These are phyloP conservation scores for Calonectria henricotiae DNA, from an alignment of 2,329 filamentous ascomycete species.

Conservation along the genomic window DNA sequence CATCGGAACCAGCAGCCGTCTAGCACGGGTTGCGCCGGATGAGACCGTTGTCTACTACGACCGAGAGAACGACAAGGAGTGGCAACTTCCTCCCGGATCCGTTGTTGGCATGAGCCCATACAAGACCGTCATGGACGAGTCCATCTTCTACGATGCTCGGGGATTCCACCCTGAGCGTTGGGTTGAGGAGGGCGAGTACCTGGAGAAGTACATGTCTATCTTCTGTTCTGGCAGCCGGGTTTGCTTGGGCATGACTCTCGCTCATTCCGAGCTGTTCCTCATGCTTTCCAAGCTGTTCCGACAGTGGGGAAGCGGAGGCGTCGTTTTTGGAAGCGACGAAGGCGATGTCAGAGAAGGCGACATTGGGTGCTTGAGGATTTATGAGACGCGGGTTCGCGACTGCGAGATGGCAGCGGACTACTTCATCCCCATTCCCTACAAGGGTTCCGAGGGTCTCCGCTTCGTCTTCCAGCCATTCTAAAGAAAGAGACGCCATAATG, in stretches of 20 bases:
- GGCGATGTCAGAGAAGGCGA: conserved; percentile 57
- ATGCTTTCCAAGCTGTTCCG: conserved; percentile 59
- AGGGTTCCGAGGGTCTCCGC: conserved; percentile 57
- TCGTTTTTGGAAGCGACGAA: conserved; percentile 52
- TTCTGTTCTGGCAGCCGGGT: conserved; percentile 58
- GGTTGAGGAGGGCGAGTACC: conserved; percentile 55
- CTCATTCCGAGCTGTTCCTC: conserved; percentile 60
- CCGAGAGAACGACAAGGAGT: conserved; percentile 48
- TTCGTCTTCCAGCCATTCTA: conserved; percentile 55
- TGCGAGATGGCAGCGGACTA: conserved; percentile 59
- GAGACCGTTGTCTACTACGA: conserved; percentile 56
- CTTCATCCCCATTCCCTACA: conserved; percentile 60
- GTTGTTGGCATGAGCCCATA: conserved; percentile 60
- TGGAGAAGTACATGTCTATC: conserved; percentile 57
- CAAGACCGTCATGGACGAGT: conserved; percentile 56
- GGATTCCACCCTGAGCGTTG: conserved; percentile 59
- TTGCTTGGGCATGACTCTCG: conserved; percentile 60
- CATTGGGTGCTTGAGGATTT: conserved; percentile 57
- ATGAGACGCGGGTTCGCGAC: conserved; percentile 57
- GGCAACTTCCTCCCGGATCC: conserved; percentile 56
- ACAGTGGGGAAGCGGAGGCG: conserved; percentile 57
- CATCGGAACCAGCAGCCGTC: conserved; percentile 64
- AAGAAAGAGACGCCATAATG: conserved; percentile 26
- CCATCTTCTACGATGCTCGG: conserved; percentile 55
- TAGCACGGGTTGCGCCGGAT: conserved; percentile 66